Evolutionary conservation across 768 basidiomycete genomes (phyloP).

Genomic region (Tricholomella constricta): DNA sequence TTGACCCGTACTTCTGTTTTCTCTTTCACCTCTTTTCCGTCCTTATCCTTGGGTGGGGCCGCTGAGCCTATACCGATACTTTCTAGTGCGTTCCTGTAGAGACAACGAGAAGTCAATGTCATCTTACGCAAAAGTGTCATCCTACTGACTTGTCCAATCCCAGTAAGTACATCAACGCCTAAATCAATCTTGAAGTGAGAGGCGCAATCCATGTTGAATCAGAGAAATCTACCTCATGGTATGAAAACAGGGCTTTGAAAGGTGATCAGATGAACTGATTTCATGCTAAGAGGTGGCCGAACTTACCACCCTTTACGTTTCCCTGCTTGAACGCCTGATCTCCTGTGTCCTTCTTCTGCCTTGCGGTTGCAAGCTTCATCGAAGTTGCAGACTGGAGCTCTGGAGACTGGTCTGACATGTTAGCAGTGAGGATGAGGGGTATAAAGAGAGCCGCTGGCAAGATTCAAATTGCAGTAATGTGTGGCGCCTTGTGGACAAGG

Average conservation of each 20-base stretch:
- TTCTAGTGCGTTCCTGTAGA: slow-evolving; percentile 55
- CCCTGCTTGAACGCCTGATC: slow-evolving; percentile 74
- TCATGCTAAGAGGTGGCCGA: not conserved
- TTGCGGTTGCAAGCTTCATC: slow-evolving; percentile 60
- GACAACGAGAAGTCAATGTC: not conserved
- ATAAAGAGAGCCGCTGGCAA: slow-evolving; percentile 8
- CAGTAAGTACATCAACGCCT: slow-evolving; percentile 73
- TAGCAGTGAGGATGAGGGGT: slow-evolving; percentile 5
- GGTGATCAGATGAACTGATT: not conserved
- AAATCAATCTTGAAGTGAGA: slow-evolving; percentile 1
- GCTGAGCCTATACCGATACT: slow-evolving; percentile 46
- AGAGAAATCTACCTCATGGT: slow-evolving; percentile 55
- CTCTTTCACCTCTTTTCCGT: slow-evolving; percentile 47
- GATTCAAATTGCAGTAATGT: slow-evolving; percentile 2
- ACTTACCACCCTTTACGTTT: slow-evolving; percentile 59
- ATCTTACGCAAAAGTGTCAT: not conserved
- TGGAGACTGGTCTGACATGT: slow-evolving; percentile 27
- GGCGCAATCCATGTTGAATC: not conserved
- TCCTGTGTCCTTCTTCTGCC: slow-evolving; percentile 64
- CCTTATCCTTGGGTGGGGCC: slow-evolving; percentile 27
- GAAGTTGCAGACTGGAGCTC: slow-evolving; percentile 31
- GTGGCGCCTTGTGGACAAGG: slow-evolving; percentile 12
- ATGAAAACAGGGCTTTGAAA: slow-evolving; percentile 60
- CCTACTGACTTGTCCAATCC: slow-evolving; percentile 74
- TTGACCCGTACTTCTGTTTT: slow-evolving; percentile 60